phyloP scores from a whole-genome alignment of 2,329 filamentous ascomycete species.

The Penicillium freii region DNA sequence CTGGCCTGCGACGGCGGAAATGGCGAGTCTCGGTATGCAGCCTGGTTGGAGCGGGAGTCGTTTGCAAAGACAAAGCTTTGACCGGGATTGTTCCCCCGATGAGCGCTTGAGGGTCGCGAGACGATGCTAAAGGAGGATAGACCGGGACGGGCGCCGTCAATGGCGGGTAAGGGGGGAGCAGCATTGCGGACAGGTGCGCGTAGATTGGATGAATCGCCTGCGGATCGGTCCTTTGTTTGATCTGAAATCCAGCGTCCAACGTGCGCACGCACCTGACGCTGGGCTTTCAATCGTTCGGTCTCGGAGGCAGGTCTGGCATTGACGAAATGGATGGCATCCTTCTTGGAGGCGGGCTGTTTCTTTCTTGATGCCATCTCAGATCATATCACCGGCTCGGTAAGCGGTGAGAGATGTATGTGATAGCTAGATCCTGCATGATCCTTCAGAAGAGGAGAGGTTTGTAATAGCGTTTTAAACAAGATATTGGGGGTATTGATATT shows the following conservation, averaged over 20 bases:
- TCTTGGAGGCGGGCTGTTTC: slow-evolving; percentile 20
- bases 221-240: slow-evolving; percentile 33
- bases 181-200: neutral
- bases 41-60: neutral
- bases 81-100: neutral
- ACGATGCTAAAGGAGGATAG: slow-evolving; percentile 10
- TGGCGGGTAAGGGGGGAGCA: neutral
- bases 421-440: neutral
- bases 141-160: neutral
- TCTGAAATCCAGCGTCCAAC: slow-evolving; percentile 39
- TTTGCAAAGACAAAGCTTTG: neutral
- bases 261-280: slow-evolving; percentile 35
- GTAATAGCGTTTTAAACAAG: neutral
- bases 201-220: slow-evolving; percentile 6
- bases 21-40: slow-evolving; percentile 2
- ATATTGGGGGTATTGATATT: neutral
- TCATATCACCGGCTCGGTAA: neutral
- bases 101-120: slow-evolving; percentile 3
- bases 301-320: slow-evolving; percentile 35
- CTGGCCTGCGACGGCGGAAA: slow-evolving; percentile 13
- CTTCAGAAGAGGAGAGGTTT: neutral
- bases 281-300: slow-evolving; percentile 27
- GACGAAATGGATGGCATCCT: slow-evolving; percentile 34
- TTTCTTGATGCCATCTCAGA: slow-evolving; percentile 26
- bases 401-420: neutral